phyloP scores from a whole-genome alignment of 148 eudicot species.

The Agrostemma githago region DNA sequence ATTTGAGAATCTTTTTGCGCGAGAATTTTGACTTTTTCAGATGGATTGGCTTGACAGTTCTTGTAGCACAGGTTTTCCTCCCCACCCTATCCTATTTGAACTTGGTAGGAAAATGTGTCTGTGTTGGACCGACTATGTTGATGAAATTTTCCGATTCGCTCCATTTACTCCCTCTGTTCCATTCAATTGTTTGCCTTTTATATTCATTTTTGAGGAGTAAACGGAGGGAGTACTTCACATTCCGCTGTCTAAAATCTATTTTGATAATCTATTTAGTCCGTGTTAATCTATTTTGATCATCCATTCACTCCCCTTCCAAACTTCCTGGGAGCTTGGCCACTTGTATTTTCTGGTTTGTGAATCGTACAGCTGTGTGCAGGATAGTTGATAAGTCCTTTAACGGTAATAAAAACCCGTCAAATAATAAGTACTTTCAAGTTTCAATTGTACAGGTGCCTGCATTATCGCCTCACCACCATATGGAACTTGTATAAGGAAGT shows the following conservation, averaged over 20 bases:
- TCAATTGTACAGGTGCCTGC: background rate
- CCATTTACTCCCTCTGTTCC: no score
- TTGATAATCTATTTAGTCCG: background rate
- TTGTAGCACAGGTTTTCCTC: conserved; percentile 57
- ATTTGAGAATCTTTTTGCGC: conserved; percentile 47
- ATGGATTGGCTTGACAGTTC: conserved; percentile 71
- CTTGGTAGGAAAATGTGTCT: background rate
- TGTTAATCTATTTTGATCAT: background rate
- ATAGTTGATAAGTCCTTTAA: background rate
- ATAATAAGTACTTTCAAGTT: background rate
- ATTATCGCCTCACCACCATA: background rate
- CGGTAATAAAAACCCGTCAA: background rate
- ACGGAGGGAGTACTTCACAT: no score
- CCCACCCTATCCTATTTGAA: background rate
- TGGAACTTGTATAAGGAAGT: background rate
- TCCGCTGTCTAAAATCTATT: background rate
- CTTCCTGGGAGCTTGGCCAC: background rate
- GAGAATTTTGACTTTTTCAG: conserved; percentile 69
- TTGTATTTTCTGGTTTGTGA: background rate
- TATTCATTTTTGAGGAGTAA: no score
- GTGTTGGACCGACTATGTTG: background rate
- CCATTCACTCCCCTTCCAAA: background rate
- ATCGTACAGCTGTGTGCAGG: background rate
- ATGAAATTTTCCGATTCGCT: background rate
- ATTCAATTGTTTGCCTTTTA: no score